These are phyloP conservation scores for Cladosporium sp. DNA, from an alignment of 2,329 filamentous ascomycete genomes.

Conservation along the genomic window DNA sequence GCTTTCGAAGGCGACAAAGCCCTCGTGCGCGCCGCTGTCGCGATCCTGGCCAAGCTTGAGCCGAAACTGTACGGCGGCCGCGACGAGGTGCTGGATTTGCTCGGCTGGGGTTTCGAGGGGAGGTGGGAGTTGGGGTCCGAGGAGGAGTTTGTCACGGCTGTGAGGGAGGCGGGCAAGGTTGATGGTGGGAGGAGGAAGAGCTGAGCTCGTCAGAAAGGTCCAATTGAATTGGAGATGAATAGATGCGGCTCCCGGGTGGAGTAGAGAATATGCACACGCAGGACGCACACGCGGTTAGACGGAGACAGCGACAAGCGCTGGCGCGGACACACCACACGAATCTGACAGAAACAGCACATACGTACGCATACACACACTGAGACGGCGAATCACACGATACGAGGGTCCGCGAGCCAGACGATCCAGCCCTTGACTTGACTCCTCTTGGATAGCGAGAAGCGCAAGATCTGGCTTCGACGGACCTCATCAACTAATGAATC, in stretches of 20 bases:
- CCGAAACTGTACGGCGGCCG: conserved; percentile 41
- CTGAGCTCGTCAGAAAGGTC: not conserved
- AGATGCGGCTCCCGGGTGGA: conserved; percentile 4
- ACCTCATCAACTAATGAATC: too few relatives aligned
- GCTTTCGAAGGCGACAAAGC: conserved; percentile 74
- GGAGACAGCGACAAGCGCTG: not conserved
- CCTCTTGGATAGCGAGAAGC: too few relatives aligned
- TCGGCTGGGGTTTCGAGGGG: conserved; percentile 36
- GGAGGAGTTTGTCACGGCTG: conserved; percentile 34
- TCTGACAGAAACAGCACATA: not conserved
- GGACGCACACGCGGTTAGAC: not conserved
- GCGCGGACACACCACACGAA: not conserved
- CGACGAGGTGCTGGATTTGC: conserved; percentile 38
- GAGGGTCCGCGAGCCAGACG: too few relatives aligned
- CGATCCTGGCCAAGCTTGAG: conserved; percentile 52
- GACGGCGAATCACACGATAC: too few relatives aligned
- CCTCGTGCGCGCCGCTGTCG: conserved; percentile 65
- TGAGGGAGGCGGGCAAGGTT: conserved; percentile 34
- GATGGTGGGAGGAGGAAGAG: conserved; percentile 17
- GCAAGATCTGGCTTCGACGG: too few relatives aligned
- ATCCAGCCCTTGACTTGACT: too few relatives aligned
- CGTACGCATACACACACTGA: not conserved
- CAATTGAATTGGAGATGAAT: not conserved
- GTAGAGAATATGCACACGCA: not conserved
- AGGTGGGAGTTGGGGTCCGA: conserved; percentile 31